These are phyloP conservation scores for Leccinum uliginosum DNA, from an alignment of 768 basidiomycete species.

Conservation along the genomic window DNA sequence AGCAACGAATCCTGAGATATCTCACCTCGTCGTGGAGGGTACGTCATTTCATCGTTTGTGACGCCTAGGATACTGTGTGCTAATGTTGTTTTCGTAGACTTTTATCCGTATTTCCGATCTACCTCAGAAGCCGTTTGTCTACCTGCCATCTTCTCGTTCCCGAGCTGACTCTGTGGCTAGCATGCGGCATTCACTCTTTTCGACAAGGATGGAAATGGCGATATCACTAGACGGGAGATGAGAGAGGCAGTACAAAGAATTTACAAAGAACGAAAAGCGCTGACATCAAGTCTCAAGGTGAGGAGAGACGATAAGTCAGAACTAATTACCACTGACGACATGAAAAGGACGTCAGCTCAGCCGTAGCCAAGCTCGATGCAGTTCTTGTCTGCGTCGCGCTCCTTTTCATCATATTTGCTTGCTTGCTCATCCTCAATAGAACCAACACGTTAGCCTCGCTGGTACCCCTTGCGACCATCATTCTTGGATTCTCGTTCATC, in stretches of 20 bases:
- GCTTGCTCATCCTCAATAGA: constrained; percentile 71
- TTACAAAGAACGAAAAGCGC: constrained; percentile 70
- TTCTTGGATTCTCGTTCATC: constrained; percentile 81
- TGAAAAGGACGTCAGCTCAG: constrained; percentile 63
- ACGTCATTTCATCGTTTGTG: constrained; percentile 8
- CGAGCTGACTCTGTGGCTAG: constrained; percentile 30
- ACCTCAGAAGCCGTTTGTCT: constrained; percentile 59
- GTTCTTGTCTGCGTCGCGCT: constrained; percentile 61
- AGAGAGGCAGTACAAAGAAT: constrained; percentile 78
- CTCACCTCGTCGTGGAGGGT: constrained; percentile 68
- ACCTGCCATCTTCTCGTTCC: not conserved
- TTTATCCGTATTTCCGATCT: constrained; percentile 70
- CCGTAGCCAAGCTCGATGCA: constrained; percentile 73
- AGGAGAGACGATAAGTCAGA: constrained; percentile 3
- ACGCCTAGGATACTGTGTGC: not conserved
- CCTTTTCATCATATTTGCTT: constrained; percentile 60
- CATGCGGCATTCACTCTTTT: constrained; percentile 67
- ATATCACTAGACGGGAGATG: constrained; percentile 76
- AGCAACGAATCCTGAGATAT: constrained; percentile 53
- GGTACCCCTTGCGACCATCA: constrained; percentile 74
- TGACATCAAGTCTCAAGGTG: constrained; percentile 69
- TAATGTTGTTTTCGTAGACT: constrained; percentile 44
- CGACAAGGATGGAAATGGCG: constrained; percentile 81
- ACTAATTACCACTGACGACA: constrained; percentile 2
- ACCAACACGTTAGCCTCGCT: constrained; percentile 63